These are phyloP conservation scores for Ganoderma sinense DNA, from an alignment of 1,284 basidiomycete species.

Conservation along the genomic window DNA sequence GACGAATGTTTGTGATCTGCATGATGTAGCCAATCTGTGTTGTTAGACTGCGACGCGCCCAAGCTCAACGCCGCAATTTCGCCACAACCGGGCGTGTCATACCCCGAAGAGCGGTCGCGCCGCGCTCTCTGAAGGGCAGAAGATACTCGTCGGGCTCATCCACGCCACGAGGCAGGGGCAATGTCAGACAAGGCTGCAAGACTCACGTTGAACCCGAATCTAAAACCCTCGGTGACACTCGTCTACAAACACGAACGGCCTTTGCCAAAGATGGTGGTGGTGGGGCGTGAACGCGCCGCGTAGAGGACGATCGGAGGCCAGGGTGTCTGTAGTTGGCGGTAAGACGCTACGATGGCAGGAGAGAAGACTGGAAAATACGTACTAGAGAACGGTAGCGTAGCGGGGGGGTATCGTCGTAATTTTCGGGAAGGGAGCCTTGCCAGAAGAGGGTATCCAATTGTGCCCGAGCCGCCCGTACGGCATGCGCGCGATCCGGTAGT, in stretches of 20 bases:
- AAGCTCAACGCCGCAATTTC: slow-evolving; percentile 6
- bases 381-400: slow-evolving; percentile 21
- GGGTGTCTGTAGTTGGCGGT: slow-evolving; percentile 11
- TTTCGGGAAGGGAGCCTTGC: slow-evolving; percentile 27
- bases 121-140: not conserved
- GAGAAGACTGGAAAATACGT: slow-evolving; percentile 21
- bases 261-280: slow-evolving; percentile 18
- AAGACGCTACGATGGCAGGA: slow-evolving; percentile 14
- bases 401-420: slow-evolving; percentile 31
- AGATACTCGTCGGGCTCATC: not conserved
- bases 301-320: slow-evolving; percentile 7
- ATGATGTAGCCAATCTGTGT: not conserved
- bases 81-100: not conserved
- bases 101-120: not conserved
- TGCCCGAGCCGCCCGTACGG: slow-evolving; percentile 29
- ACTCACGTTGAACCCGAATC: slow-evolving; percentile 27
- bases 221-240: slow-evolving; percentile 10
- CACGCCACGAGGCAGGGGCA: slow-evolving; percentile 4
- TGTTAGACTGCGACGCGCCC: not conserved
- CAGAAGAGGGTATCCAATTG: slow-evolving; percentile 32
- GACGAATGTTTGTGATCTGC: not conserved
- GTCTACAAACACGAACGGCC: slow-evolving; percentile 21
- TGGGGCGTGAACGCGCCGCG: slow-evolving; percentile 4
- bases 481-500: slow-evolving; percentile 28
- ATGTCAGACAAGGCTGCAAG: slow-evolving; percentile 17